These are phyloP conservation scores for Pleurotus giganteus DNA, from an alignment of 768 basidiomycete species.

Conservation along the genomic window DNA sequence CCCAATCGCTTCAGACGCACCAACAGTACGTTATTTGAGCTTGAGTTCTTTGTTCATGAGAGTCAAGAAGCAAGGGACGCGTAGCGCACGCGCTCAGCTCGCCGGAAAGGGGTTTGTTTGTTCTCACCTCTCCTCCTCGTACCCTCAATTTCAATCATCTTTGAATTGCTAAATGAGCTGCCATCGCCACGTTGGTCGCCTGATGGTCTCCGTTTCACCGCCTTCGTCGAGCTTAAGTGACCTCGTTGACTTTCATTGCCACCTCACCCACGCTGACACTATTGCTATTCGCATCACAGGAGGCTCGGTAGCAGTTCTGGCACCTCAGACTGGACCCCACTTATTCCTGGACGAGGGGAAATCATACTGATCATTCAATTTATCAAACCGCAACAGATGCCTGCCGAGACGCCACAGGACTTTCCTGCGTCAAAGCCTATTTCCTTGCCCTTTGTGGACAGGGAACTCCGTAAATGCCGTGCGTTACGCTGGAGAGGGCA, in stretches of 20 bases:
- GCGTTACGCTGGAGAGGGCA: too few species aligned
- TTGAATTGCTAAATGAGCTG: not conserved
- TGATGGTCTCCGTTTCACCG: not conserved
- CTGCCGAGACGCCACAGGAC: too few species aligned
- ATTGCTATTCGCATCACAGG: too few species aligned
- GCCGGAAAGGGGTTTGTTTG: slow-evolving; percentile 1
- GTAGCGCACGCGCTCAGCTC: not conserved
- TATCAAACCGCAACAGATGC: too few species aligned
- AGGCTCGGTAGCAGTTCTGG: too few species aligned
- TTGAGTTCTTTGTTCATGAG: not conserved
- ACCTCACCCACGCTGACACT: too few species aligned
- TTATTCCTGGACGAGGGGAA: too few species aligned
- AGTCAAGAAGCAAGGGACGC: not conserved
- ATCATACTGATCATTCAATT: too few species aligned
- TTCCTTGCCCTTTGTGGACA: not conserved
- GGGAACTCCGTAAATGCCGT: too few species aligned
- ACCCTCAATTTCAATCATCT: not conserved
- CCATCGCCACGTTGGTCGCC: not conserved
- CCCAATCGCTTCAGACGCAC: not conserved
- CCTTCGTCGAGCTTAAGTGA: too few species aligned
- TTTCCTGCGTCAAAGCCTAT: not conserved
- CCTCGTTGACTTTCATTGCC: too few species aligned
- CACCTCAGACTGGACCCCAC: too few species aligned
- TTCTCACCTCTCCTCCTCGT: not conserved
- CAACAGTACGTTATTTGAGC: not conserved